Evolutionary conservation across 768 basidiomycete species (phyloP).

Genomic region (Scleroderma bovista): DNA sequence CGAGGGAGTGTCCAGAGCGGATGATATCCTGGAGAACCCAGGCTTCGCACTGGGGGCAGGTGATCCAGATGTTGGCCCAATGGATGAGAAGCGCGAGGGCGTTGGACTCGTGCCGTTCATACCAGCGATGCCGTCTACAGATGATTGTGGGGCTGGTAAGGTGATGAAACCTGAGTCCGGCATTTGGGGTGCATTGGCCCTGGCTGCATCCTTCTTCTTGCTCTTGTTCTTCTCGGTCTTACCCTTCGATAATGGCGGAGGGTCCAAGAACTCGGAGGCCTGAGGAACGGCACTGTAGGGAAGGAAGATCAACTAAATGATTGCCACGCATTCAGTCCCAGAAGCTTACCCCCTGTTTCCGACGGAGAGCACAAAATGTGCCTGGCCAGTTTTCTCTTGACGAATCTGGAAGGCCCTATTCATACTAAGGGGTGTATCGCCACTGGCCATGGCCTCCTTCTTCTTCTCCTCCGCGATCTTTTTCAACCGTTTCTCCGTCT

Average conservation of each 20-base stretch:
- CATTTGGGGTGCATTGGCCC: slow-evolving; percentile 39
- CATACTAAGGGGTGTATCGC: slow-evolving; percentile 95
- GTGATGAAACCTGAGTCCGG: slow-evolving; percentile 67
- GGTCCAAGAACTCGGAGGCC: slow-evolving; percentile 72
- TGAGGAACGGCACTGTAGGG: slow-evolving; percentile 78
- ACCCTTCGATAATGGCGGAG: slow-evolving; percentile 74
- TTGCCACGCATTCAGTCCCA: not conserved
- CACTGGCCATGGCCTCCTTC: slow-evolving; percentile 87
- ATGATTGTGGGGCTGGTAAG: slow-evolving; percentile 51
- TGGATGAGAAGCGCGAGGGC: slow-evolving; percentile 34
- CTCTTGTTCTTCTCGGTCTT: slow-evolving; percentile 80
- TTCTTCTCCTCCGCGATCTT: slow-evolving; percentile 98
- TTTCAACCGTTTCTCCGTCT: slow-evolving; percentile 94
- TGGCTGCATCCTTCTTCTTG: slow-evolving; percentile 67
- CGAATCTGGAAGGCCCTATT: slow-evolving; percentile 88
- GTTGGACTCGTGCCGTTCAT: slow-evolving; percentile 35
- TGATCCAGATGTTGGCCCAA: slow-evolving; percentile 39
- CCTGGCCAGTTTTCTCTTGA: slow-evolving; percentile 91
- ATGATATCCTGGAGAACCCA: slow-evolving; percentile 73
- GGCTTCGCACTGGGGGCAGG: slow-evolving; percentile 53
- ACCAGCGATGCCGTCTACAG: slow-evolving; percentile 31
- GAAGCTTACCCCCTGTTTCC: slow-evolving; percentile 80
- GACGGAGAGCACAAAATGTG: slow-evolving; percentile 92
- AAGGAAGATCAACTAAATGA: slow-evolving; percentile 9
- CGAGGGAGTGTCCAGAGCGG: slow-evolving; percentile 45